Base-by-base conservation (phyloP, 73 alveolate species). In the Tetrahymena malaccensis region DNA sequence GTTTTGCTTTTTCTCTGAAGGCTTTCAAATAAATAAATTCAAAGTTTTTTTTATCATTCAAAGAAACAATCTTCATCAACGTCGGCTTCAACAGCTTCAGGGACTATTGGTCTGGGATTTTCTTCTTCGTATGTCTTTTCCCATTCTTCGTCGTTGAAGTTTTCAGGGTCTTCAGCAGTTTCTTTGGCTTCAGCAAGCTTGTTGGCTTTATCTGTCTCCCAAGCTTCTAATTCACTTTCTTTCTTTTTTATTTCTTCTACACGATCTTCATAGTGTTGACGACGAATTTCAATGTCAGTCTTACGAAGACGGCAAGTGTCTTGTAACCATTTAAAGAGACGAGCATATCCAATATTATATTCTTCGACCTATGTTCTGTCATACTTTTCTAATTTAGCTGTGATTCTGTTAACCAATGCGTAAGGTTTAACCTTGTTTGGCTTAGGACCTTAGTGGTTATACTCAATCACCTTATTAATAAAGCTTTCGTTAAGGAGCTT, bases 401-500 rank as follows among this genome's bases (percentile, higher is more conserved):
- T 4, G 25, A 95, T 89, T 55, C 95, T 95, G 89, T 85, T 96
- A 43, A 96, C 94, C 35, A 85, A 96, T 34, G 99, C 98, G 95
- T 99, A 98, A 35, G 95, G 96, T 55, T 98, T 98, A 13, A 99
- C 98, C 89, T 98, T 98, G 22, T 98, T 98, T 31, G 97, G 96
- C 94, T 98, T 98, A 35, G 99, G 98, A 2, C 99, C 99, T 35
- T 94, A 93, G 40, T 98, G 99, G 37, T 96, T 96, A 85, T 95
- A 95, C 44, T 95, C 97, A 33, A 33, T 4, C 94, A 97, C 95
- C 94, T 96, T 95, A 93, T 93, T 94, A 25, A 96, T 93, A 37
- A 99, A 96, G 34, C 98, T 98, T 21, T 98, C 98, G 55, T 96
- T 96, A 94, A 99, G 85, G 33, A 85, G 94, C 38, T 85, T 95